Base-by-base conservation (phyloP, 805 yeast genomes). In the Hyphopichia homilentoma region DNA sequence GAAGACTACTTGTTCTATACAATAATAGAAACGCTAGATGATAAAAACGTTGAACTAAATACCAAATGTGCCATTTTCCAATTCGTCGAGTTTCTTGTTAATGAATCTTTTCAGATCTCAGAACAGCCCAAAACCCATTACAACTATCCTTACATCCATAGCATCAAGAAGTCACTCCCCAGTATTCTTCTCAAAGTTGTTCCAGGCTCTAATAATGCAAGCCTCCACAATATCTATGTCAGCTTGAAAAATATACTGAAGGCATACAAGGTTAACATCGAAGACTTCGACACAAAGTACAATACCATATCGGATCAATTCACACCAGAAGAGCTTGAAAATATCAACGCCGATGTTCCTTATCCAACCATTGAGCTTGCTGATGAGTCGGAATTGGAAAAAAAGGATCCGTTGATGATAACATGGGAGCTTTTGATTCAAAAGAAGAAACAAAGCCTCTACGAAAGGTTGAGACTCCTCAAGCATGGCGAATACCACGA, bases 1-100 rank as follows among this genome's bases (percentile, higher is more conserved):
- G 77, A 73, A 36, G 90, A 81, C 43, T 87, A 82, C 50, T 62
- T 84, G 40, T 78, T 78, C 48, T 77, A 83, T 5, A 75, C 82
- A 36, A 73, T 84, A 14, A 51, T 81, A 26, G 89, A 79, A 36
- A 76, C 76, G 26, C 58, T 81, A 14, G 70, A 68, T 18, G 70
- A 66, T 40, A 38, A 48, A 5, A 51, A 51, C 17, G 60, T 73
- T 11, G 78, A 77, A 59, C 45, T 84, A 27, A 83, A 84, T 47
- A 59, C 71, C 25, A 68, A 84, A 38, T 66, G 84, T 26, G 84
- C 81, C 40, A 68, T 84, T 6, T 68, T 85, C 37, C 84, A 77
- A 49, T 79, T 84, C 45, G 51, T 86, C 4, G 90, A 84, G 39
- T 71, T 77, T n/a, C 54, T 84, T 22, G 61, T 77, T 2, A 44